Evolutionary conservation across 108 stramenopile species (phyloP), one percentile per base, ranked within the genome.

Genomic region (Nitzschia sp.): DNA sequence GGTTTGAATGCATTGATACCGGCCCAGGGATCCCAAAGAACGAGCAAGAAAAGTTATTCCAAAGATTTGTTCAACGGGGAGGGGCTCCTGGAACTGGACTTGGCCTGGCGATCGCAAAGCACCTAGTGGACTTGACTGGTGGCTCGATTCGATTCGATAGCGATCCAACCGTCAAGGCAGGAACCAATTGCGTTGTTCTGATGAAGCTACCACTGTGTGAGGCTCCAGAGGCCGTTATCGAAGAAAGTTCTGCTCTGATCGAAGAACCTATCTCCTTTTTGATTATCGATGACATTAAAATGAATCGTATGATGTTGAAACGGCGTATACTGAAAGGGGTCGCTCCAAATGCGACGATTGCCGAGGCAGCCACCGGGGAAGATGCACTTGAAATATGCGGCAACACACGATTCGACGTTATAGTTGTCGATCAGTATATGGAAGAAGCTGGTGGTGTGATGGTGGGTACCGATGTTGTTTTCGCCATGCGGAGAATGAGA

Each of bases 21-120:
- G 93, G 93, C 15, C 90, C 88, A n/a, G 90, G 93, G 23, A 90
- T 94, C 47, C 82, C 86, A 13, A 76, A 78, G 25, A 64, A 44
- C 21, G 88, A 91, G 22, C 84, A 81, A 58, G 58, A 71, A 26
- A 85, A 76, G 17, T 76, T 94, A 21, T 90, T 94, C 59, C 83
- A 86, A 16, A 69, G 93, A 22, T 84, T 80, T 41, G 87, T 88
- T 2, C 87, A 84, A 75, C 77, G 93, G 36, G 89, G 90, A 26
- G 81, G 80, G 1, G 85, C 83, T 22, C 77, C 78, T 23, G 93
- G 93, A 1, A 85, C 78, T 15, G 93, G 93, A 11, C 69, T 94
- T 15, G 93, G 93, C 3, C 69, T 94, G 16, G 79, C 85, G 9
- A 87, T 94, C 36, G 85, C 88, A 1, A 91, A 81, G 47, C 87